Evolutionary conservation across 169 alveolate species (phyloP).

Genomic region (Cryptosporidium meleagridis): DNA sequence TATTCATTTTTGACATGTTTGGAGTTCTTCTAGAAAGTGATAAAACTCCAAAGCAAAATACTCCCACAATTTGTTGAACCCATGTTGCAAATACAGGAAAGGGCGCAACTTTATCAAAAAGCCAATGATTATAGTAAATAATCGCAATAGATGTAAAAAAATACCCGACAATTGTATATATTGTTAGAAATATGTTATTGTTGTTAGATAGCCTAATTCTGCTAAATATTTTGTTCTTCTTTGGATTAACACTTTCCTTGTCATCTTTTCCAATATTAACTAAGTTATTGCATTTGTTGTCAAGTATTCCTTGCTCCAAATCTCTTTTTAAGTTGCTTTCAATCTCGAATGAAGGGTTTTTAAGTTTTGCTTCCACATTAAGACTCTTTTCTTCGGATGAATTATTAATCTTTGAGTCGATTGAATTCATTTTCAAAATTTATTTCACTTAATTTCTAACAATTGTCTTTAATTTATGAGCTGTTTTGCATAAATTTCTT

Average conservation of each 20-base stretch:
- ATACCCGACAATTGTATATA: constrained; percentile 60
- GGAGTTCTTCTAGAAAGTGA: constrained; percentile 50
- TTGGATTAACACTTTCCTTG: neutral
- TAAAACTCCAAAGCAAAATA: constrained; percentile 48
- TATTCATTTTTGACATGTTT: constrained; percentile 15
- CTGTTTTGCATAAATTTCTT: neutral
- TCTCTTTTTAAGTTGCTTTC: neutral
- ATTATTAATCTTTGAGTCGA: constrained; percentile 5
- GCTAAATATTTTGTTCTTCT: neutral
- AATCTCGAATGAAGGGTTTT: neutral
- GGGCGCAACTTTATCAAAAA: constrained; percentile 68
- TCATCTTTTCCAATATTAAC: neutral
- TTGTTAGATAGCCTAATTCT: constrained; percentile 30
- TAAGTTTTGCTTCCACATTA: neutral
- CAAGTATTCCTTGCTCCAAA: constrained; percentile 18
- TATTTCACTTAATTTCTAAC: neutral
- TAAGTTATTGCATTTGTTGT: neutral
- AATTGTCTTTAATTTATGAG: neutral
- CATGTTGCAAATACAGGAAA: constrained; percentile 74
- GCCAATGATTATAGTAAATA: constrained; percentile 64
- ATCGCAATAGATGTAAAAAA: constrained; percentile 71
- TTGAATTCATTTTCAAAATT: constrained; percentile 6
- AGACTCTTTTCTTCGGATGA: neutral
- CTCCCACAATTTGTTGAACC: constrained; percentile 72
- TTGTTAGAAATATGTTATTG: constrained; percentile 32